Percentiles rank a stretch among this genome's conserved stretches.
phyloP scores from a whole-genome alignment of 164 flowering plant genomes.

The Nymphaea colorata region DNA sequence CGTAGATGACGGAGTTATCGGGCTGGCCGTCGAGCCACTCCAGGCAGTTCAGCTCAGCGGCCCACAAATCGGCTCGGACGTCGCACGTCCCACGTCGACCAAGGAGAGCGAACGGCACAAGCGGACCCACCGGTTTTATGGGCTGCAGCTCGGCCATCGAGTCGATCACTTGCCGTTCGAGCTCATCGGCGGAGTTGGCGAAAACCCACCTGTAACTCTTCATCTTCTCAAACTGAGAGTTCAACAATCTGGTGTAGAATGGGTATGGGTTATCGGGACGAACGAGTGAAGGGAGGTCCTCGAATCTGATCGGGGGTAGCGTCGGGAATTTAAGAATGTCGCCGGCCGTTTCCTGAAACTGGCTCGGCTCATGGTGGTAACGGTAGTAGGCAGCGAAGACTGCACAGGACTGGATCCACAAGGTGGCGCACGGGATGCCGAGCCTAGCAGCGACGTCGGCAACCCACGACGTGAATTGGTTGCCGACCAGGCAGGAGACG shows the following conservation, averaged over 20 bases:
- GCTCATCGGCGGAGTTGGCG: constrained; percentile 55
- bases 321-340: constrained; percentile 20
- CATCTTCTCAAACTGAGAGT: constrained; percentile 41
- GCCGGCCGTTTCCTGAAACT: not conserved
- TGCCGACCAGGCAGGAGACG: constrained; percentile 24
- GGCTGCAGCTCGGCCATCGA: constrained; percentile 28
- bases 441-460: constrained; percentile 37
- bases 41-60: not conserved
- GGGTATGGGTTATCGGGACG: constrained; percentile 24
- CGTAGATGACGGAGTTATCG: constrained; percentile 3
- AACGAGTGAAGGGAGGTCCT: constrained; percentile 62
- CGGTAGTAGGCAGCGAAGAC: constrained; percentile 42
- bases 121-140: constrained; percentile 55
- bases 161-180: constrained; percentile 38
- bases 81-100: not conserved
- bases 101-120: constrained; percentile 6
- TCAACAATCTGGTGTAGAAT: constrained; percentile 19
- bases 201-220: constrained; percentile 39
- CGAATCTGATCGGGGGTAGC: constrained; percentile 35
- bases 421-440: constrained; percentile 39
- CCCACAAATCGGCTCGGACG: not conserved
- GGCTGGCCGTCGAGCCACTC: constrained; percentile 4
- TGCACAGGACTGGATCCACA: constrained; percentile 63
- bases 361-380: constrained; percentile 11
- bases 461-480: constrained; percentile 68